Conservation (phyloP, 257 asterid genomes). For the Handroanthus guayacan region DNA sequence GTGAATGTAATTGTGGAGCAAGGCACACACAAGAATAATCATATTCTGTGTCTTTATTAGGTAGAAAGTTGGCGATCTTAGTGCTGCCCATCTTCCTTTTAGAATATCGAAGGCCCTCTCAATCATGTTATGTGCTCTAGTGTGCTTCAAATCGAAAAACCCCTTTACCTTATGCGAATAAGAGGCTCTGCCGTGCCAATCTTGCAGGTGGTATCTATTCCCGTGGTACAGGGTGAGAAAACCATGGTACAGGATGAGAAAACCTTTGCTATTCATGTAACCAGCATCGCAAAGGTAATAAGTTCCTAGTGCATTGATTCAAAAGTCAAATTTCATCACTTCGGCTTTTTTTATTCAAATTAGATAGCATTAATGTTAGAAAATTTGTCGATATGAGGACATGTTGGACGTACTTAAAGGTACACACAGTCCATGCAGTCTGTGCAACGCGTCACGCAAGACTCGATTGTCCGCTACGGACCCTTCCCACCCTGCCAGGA, state of each 20-base stretch:
- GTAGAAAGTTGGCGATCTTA: not conserved
- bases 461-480: not conserved
- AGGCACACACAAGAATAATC: not conserved
- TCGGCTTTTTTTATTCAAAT: no score
- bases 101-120: not conserved
- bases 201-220: not conserved
- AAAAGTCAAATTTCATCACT: no score
- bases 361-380: no score
- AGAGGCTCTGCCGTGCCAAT: not conserved
- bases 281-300: not conserved
- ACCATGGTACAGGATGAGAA: not conserved
- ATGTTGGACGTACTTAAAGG: not conserved
- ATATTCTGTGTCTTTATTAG: not conserved
- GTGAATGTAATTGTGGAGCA: not conserved
- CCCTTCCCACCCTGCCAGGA: not conserved
- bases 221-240: not conserved
- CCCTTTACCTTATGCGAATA: not conserved
- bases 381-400: no score
- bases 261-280: not conserved
- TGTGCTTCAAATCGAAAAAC: not conserved
- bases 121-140: not conserved
- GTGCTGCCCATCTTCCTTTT: not conserved
- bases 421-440: not conserved
- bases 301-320: not conserved
- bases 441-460: not conserved